Evolutionary conservation across 306 rosid species (phyloP).

Genomic region (Dicorynia guianensis): DNA sequence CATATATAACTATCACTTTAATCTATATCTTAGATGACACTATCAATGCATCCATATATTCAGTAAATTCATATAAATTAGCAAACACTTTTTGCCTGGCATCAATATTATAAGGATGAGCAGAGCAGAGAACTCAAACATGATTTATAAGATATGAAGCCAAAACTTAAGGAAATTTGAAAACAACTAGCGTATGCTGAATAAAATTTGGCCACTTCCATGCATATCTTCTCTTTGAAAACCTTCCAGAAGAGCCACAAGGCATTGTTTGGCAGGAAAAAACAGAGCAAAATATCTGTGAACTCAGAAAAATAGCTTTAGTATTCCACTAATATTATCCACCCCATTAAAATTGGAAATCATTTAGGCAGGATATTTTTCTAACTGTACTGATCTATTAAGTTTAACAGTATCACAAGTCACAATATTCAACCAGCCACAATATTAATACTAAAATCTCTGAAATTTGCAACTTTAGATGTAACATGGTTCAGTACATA

Average conservation of each 20-base stretch:
- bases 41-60: slow-evolving; percentile 25
- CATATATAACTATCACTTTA: not conserved
- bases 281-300: slow-evolving; percentile 12
- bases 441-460: not conserved
- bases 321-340: slow-evolving; percentile 22
- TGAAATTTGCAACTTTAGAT: slow-evolving; percentile 10
- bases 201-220: slow-evolving; percentile 8
- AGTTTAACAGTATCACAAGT: not conserved
- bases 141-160: slow-evolving; percentile 12
- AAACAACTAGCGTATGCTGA: not conserved
- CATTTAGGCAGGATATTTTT: slow-evolving; percentile 1
- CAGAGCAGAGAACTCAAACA: slow-evolving; percentile 28
- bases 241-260: slow-evolving; percentile 16
- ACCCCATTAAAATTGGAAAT: slow-evolving; percentile 12
- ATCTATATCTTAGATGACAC: slow-evolving; percentile 2
- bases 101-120: slow-evolving; percentile 10
- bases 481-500: slow-evolving; percentile 27
- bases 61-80: slow-evolving; percentile 7
- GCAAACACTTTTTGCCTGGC: not conserved
- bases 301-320: slow-evolving; percentile 2
- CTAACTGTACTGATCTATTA: slow-evolving; percentile 11
- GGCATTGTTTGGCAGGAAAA: slow-evolving; percentile 19
- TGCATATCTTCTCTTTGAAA: not conserved
- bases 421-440: slow-evolving; percentile 23
- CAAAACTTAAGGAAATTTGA: not conserved